Evolutionary conservation across 176 grass and related monocot genomes (phyloP), one percentile per base, ranked within the genome.

Genomic region (Oryza glumipatula): DNA sequence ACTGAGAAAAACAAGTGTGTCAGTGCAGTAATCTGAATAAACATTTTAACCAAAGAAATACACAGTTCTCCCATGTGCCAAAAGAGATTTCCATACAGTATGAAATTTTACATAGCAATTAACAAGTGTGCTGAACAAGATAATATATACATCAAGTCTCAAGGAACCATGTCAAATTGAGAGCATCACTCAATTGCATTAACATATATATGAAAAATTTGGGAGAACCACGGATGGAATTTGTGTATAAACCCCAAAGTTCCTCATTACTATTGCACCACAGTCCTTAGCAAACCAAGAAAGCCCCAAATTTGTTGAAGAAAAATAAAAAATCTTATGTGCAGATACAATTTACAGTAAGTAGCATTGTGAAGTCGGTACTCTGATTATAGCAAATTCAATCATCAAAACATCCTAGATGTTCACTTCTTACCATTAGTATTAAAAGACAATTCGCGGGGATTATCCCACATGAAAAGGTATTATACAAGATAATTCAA

Each of bases 1-100:
- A 70, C 94, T 94, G 64, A 83, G 86, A 0, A 72, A 84, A 85
- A 56, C 0, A 56, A 66, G 9, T 35, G 12, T 52, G 64, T 82
- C 7, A 83, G 63, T 26, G 56, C 56, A 48, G 6, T 72, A n/a
- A 43, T 64, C 39, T 0, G 36, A 72, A 86, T 82, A 77, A 68
- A 71, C 3, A 63, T 30, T 61, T 64, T 11, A 39, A 70, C 9
- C 52, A 65, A 76, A 74, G 15, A 89, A 38, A 74, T 36, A 68
- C 11, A 72, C n/a, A 67, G 8, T 67, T 78, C 9, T 84, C 13
- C 44, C 30, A 30, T 72, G 10, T 16, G 3, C 7, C 4, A 82
- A 28, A 82, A 28, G 75, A 38, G 0, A 48, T 58, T 7, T 38
- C 70, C 35, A 33, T 67, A 32, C 33, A 69, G 4, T 13, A 38